Base-by-base conservation (phyloP, 2,329 filamentous ascomycete genomes). In the Capronia coronata region DNA sequence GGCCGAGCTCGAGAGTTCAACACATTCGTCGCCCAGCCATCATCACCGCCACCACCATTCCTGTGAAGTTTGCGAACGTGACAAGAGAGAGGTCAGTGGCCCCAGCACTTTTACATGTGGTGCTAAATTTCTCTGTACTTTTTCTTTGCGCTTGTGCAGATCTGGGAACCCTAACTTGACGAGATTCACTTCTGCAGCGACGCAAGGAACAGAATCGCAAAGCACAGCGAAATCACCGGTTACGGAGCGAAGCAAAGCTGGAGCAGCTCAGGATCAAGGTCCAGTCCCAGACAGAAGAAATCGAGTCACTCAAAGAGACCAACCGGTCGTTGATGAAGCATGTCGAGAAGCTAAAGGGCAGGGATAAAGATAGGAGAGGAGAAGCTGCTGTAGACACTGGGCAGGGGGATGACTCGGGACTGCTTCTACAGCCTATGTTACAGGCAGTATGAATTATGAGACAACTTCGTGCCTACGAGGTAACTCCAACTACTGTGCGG, bases 171-270 rank as follows among this genome's bases (percentile, higher is more conserved):
- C 51, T 50, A 22, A 48, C 32, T n/a, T n/a, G n/a, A n/a, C n/a
- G n/a, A n/a, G 25, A 27, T 6, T n/a, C 11, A n/a, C 22, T 13
- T 13, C 2, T 22, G 23, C 37, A 55, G 53, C 52, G 43, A 43
- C 19, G 53, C 22, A 55, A 52, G 43, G 53, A 52, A 35, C 53
- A 55, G 37, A 55, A 55, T 21, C 46, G 53, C 14, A 52, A 55
- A 40, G 53, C 53, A 41, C 53, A 55, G 41, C 46, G 53, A 14
- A 55, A 55, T 25, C 53, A 55, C 41, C 53, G 53, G 39, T 21
- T 52, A 38, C 53, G 53, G 32, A 52, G 49, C 16, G 53, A 55
- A 29, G 46, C 46, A n/a, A 52, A 51, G 34, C 32, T 55, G 9
- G 53, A 55, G 14, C 49, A 52, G 27, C 43, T 55, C 13, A 40